Evolutionary conservation across 331 rosid species (phyloP).

Genomic region (Erythrophleum ivorense): DNA sequence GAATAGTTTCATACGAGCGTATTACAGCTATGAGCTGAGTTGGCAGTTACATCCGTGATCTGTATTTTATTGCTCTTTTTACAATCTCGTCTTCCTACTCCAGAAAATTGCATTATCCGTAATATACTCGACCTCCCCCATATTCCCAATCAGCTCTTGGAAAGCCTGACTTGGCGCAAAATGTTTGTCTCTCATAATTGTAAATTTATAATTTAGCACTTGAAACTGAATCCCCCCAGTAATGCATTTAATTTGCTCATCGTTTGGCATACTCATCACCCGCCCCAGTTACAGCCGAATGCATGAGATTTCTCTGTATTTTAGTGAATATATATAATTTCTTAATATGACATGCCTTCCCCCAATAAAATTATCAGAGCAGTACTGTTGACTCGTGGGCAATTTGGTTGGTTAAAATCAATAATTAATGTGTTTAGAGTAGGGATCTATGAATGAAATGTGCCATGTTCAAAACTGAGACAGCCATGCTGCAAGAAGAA

Average conservation of each 20-base stretch:
- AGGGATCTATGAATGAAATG: too few relatives aligned
- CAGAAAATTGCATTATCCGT: slow-evolving; percentile 23
- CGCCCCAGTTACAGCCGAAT: too few relatives aligned
- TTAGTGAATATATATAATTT: too few relatives aligned
- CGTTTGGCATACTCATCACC: too few relatives aligned
- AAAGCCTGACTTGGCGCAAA: slow-evolving; percentile 37
- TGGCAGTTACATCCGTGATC: slow-evolving; percentile 31
- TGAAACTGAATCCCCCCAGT: too few relatives aligned
- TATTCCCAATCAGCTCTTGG: slow-evolving; percentile 7
- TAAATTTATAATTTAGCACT: too few relatives aligned
- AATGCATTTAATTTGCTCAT: too few relatives aligned
- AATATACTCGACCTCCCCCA: neutral
- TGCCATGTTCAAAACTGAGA: too few relatives aligned
- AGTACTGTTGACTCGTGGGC: too few relatives aligned
- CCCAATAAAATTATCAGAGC: neutral
- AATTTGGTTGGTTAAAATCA: too few relatives aligned
- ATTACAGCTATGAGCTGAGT: slow-evolving; percentile 38
- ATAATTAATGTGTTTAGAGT: too few relatives aligned
- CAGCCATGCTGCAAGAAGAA: neutral
- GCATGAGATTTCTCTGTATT: too few relatives aligned
- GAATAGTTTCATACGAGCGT: neutral
- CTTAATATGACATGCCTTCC: neutral
- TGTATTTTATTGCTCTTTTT: slow-evolving; percentile 1
- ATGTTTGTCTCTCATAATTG: neutral
- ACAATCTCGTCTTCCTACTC: neutral